phyloP scores from a whole-genome alignment of 2,329 filamentous ascomycete genomes.

The Ophiosphaerella narmari region DNA sequence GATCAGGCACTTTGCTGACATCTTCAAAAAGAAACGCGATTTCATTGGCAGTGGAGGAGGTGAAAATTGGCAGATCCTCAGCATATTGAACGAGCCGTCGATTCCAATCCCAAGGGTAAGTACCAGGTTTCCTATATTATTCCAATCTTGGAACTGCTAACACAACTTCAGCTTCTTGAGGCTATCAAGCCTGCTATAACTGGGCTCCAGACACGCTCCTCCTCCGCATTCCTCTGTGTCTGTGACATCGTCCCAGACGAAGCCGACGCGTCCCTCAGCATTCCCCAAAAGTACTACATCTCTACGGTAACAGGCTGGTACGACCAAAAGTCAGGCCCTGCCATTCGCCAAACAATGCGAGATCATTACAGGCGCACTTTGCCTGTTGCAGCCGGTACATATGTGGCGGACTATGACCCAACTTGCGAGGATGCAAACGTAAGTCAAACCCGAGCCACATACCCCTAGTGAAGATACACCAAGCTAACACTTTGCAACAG shows the following conservation, averaged over 20 bases:
- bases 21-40: slow-evolving; percentile 3
- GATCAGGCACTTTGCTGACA: not conserved
- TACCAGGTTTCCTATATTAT: not conserved
- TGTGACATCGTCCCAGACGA: slow-evolving; percentile 12
- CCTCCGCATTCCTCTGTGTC: slow-evolving; percentile 7
- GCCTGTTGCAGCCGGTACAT: slow-evolving; percentile 8
- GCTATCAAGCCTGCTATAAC: slow-evolving; percentile 6
- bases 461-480: not conserved
- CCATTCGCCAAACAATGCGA: slow-evolving; percentile 3
- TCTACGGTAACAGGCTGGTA: slow-evolving; percentile 12
- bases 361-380: slow-evolving; percentile 2
- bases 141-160: not conserved
- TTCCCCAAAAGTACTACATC: slow-evolving; percentile 18
- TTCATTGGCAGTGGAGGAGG: slow-evolving; percentile 5
- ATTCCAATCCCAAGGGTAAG: not conserved
- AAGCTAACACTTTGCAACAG: not conserved
- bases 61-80: slow-evolving; percentile 12
- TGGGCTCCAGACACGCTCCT: slow-evolving; percentile 4
- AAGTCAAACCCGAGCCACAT: not conserved
- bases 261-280: slow-evolving; percentile 5
- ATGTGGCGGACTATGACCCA: slow-evolving; percentile 15
- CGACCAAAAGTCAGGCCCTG: slow-evolving; percentile 1
- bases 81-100: slow-evolving; percentile 12
- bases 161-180: slow-evolving; percentile 1
- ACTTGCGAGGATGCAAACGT: slow-evolving; percentile 4